Percentiles rank a stretch among this genome's conserved stretches.
phyloP scores from a whole-genome alignment of 2,329 filamentous ascomycete species.

The Hypocreales sp. region DNA sequence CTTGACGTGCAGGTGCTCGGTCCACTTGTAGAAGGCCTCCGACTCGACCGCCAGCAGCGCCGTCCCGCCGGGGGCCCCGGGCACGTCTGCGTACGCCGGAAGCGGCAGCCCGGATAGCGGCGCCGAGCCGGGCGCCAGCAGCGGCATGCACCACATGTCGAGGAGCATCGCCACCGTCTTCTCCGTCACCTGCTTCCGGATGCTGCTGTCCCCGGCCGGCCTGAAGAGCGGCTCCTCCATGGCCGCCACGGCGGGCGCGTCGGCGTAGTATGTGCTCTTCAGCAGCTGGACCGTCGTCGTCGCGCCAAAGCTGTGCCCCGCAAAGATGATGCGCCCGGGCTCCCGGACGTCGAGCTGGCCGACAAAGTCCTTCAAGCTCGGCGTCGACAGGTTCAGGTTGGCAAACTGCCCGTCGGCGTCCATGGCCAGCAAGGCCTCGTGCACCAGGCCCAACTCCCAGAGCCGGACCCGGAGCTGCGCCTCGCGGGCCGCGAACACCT shows the following conservation, averaged over 20 bases:
- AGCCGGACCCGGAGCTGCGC: constrained; percentile 58
- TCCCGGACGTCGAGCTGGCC: constrained; percentile 49
- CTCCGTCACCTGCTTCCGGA: constrained; percentile 53
- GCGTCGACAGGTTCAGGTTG: constrained; percentile 36
- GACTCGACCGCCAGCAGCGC: constrained; percentile 58
- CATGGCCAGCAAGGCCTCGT: constrained; percentile 51
- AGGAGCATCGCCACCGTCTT: constrained; percentile 52
- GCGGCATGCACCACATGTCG: constrained; percentile 68
- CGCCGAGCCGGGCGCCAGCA: constrained; percentile 44
- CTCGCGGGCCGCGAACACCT: constrained; percentile 53
- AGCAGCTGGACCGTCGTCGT: constrained; percentile 61
- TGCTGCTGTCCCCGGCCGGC: constrained; percentile 35
- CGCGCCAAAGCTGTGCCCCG: constrained; percentile 70
- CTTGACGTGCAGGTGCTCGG: constrained; percentile 52
- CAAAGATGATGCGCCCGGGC: constrained; percentile 59
- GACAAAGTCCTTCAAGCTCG: constrained; percentile 41
- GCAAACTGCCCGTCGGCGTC: constrained; percentile 35
- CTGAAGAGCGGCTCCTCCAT: constrained; percentile 45
- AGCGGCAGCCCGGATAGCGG: constrained; percentile 59
- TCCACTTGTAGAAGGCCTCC: constrained; percentile 67
- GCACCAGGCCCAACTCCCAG: constrained; percentile 62
- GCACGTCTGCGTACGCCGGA: constrained; percentile 44
- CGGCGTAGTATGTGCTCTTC: constrained; percentile 61
- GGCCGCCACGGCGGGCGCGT: constrained; percentile 24
- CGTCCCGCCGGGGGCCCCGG: constrained; percentile 34